Evolutionary conservation across 176 grass and related monocot genomes (phyloP).

Genomic region (Chrysopogon serrulatus): DNA sequence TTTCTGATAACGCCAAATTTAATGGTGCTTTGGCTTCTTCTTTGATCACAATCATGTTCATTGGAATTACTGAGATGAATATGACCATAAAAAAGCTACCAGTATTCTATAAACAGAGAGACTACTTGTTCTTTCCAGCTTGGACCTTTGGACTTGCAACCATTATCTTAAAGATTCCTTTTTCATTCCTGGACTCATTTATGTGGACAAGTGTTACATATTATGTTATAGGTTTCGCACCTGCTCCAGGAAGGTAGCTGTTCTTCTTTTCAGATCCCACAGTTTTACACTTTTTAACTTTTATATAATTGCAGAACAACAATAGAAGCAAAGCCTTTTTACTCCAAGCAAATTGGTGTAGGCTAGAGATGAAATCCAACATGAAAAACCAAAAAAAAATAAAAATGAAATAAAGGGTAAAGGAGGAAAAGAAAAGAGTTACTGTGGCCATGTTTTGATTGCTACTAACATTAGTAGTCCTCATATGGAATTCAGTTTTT

Average conservation of each 20-base stretch:
- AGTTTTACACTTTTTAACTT: neutral
- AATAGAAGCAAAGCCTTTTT: no score
- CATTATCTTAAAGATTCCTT: constrained; percentile 41
- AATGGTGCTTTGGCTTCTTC: constrained; percentile 31
- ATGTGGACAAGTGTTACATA: constrained; percentile 52
- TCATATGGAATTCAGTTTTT: neutral
- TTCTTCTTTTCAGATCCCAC: neutral
- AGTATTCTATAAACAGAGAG: constrained; percentile 56
- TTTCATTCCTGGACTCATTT: constrained; percentile 40
- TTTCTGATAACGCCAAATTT: constrained; percentile 28
- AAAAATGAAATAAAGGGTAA: neutral
- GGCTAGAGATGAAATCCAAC: neutral
- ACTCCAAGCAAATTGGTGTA: neutral
- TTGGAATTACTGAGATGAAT: constrained; percentile 37
- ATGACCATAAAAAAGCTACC: constrained; percentile 53
- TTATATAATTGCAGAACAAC: neutral
- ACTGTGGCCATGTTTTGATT: constrained; percentile 58
- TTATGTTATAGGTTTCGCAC: constrained; percentile 55
- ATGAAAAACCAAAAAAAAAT: neutral
- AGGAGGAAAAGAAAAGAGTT: neutral
- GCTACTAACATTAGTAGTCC: neutral
- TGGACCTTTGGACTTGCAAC: constrained; percentile 48
- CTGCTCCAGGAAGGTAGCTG: constrained; percentile 38
- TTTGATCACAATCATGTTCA: constrained; percentile 48
- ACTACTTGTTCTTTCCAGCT: constrained; percentile 47